Evolutionary conservation across 352 stramenopile species (phyloP), one percentile per base, ranked within the genome.

Genomic region (Pythium insidiosum): DNA sequence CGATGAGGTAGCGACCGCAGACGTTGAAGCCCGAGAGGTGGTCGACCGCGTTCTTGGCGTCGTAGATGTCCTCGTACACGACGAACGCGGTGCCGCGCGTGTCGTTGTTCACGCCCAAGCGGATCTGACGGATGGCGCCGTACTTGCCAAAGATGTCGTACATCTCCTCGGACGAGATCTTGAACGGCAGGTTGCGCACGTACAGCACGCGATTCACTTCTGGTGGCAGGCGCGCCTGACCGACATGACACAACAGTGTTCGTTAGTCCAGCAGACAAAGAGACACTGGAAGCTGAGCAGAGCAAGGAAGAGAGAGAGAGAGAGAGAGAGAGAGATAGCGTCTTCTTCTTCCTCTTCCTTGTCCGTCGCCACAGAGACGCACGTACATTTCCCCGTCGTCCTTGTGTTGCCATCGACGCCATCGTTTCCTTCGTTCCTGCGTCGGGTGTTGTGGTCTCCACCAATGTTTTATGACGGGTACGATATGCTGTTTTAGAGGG

Each of bases 121-220:
- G 70, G 46, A 97, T 94, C 74, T 99, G 97, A 50, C 96, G 91
- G 38, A 99, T 98, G n/a, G 97, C 94, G 38, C 97, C 97, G 75
- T 99, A 99, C 66, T 99, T 99, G 44, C 95, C 97, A 69, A 99
- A 99, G 29, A 99, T 98, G 61, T 99, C 95, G 75, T 99, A 99
- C 49, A 99, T 84, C 53, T 99, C 96, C 38, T 99, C 96, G 11
- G 92, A 81, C 15, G 96, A 98, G 47, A 99, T 93, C 63, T 98
- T 98, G 66, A 99, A 99, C 16, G 97, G 97, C 38, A 99, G 73
- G 69, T 99, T 99, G 26, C 95, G 88, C 50, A 97, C 88, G 58
- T 95, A 97, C 24, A 99, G 58, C 44, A 99, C 95, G 29, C 96
- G 86, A 69, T 99, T 99, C 10, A 99, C 96, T 73, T 99, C 96